Evolutionary conservation across 441 rosid genomes (phyloP), one percentile per base, ranked within the genome.

Genomic region (Bocquillonia castaneifolia): DNA sequence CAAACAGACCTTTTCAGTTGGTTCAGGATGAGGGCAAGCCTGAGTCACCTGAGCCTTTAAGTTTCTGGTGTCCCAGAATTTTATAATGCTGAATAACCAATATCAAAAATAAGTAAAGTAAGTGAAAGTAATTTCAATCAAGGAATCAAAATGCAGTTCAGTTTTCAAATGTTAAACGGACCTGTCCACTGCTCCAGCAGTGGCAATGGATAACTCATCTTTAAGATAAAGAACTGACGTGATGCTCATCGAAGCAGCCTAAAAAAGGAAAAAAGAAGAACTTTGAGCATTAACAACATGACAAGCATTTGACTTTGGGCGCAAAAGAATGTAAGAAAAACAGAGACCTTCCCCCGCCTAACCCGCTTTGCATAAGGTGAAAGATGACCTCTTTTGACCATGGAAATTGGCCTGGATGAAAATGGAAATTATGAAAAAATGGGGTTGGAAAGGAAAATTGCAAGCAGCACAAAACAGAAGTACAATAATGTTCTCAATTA

Each of bases 121-220:
- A 69, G 62, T 32, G 50, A 23, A 18, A 23, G 39, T 37, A 20
- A 44, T 51, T 28, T 59, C 63, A 17, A 18, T 42, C 15, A 48
- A 53, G 67, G 64, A 51, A 56, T 37, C 51, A 44, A 64, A 69
- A 65, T 66, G 31, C 17, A 64, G 36, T 10, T 72, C 29, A 31
- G 23, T 26, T 5, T 22, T 26, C 59, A 70, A 20, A 62, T 36
- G 63, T 47, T 51, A 71, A 25, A 71, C 71, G 37, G 68, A 93
- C 97, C 98, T 86, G 74, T 88, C 89, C 26, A 83, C 91, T 57
- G 97, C 97, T 67, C 96, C 92, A 68, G 95, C 97, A 28, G 93
- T 93, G 31, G 91, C 92, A 74, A 91, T 76, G 58, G 95, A 88
- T 54, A 85, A 64, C 69, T 77, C 95, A 67, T 93, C 98, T 71